These are phyloP conservation scores for Ustilago vetiveriae DNA, from an alignment of 1,284 basidiomycete species.

Conservation along the genomic window DNA sequence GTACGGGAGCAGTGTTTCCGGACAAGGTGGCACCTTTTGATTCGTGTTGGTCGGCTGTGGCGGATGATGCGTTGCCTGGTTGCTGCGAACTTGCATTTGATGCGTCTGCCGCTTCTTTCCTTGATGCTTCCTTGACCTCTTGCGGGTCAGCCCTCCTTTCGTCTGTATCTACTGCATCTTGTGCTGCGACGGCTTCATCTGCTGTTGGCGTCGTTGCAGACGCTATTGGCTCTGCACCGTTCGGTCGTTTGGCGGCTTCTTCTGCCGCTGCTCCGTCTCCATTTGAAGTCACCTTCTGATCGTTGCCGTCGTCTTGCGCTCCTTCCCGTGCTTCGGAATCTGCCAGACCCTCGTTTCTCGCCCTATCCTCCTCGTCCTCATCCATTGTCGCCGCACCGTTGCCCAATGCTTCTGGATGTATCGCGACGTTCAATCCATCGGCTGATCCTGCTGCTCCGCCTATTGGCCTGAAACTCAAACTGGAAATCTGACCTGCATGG, in stretches of 20 bases:
- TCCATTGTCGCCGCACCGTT: background rate
- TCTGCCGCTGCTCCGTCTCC: conserved; percentile 1
- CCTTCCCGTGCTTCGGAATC: background rate
- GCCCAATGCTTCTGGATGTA: conserved; percentile 18
- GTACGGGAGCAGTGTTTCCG: background rate
- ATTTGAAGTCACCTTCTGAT: background rate
- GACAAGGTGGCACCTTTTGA: too few species aligned
- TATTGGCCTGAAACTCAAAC: conserved; percentile 79
- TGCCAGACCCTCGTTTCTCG: conserved; percentile 10
- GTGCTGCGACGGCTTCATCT: background rate
- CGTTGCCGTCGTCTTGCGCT: background rate
- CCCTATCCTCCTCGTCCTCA: conserved; percentile 26
- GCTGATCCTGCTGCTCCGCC: conserved; percentile 39
- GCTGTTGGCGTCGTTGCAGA: background rate
- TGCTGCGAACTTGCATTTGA: too few species aligned
- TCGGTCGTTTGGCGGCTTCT: background rate
- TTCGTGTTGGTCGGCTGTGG: too few species aligned
- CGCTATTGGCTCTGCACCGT: background rate
- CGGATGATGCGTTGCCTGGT: too few species aligned
- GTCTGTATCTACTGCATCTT: background rate
- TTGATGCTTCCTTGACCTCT: too few species aligned
- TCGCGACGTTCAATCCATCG: conserved; percentile 33
- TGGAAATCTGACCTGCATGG: conserved; percentile 86
- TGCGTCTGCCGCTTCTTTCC: background rate
- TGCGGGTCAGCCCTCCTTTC: background rate